Conservation (phyloP, 1,284 basidiomycete genomes). For the Laetiporus sulphureus region DNA sequence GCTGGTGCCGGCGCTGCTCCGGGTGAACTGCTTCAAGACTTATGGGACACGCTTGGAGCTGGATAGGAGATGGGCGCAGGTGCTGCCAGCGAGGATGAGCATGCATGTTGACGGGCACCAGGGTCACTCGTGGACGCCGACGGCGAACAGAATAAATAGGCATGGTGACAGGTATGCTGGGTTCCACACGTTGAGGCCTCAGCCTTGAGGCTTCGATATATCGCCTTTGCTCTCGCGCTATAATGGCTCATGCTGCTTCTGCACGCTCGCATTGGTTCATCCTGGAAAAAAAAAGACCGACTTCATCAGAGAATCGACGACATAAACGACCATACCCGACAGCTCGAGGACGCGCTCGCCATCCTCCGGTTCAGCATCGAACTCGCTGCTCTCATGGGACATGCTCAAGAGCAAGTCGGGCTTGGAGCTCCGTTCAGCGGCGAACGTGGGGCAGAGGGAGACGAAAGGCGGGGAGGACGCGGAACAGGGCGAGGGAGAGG, state of each 20-base stretch:
- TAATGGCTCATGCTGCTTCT: too few relatives aligned
- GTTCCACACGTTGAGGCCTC: too few relatives aligned
- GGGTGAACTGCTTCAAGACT: constrained; percentile 26
- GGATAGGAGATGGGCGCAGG: constrained; percentile 23
- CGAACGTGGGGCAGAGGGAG: constrained; percentile 3
- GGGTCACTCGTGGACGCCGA: constrained; percentile 46
- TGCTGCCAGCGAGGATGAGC: too few relatives aligned
- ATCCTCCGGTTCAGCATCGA: constrained; percentile 35
- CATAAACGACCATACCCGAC: constrained; percentile 71
- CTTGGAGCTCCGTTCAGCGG: constrained; percentile 23
- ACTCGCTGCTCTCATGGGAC: constrained; percentile 55
- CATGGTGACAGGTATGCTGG: constrained; percentile 45
- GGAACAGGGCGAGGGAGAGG: constrained; percentile 13
- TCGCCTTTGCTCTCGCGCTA: background rate
- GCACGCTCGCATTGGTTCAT: constrained; percentile 50
- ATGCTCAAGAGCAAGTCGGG: constrained; percentile 55
- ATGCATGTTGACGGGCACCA: too few relatives aligned
- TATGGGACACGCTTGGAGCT: constrained; percentile 26
- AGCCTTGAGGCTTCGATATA: too few relatives aligned
- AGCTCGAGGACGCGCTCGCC: constrained; percentile 64
- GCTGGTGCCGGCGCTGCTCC: constrained; percentile 21
- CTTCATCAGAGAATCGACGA: constrained; percentile 63
- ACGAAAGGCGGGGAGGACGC: constrained; percentile 2
- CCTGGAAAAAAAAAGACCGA: constrained; percentile 67
- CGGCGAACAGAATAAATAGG: constrained; percentile 43